Evolutionary conservation across 2,329 filamentous ascomycete genomes (phyloP), one percentile per base, ranked within the genome.

Genomic region (Fusarium begoniae): DNA sequence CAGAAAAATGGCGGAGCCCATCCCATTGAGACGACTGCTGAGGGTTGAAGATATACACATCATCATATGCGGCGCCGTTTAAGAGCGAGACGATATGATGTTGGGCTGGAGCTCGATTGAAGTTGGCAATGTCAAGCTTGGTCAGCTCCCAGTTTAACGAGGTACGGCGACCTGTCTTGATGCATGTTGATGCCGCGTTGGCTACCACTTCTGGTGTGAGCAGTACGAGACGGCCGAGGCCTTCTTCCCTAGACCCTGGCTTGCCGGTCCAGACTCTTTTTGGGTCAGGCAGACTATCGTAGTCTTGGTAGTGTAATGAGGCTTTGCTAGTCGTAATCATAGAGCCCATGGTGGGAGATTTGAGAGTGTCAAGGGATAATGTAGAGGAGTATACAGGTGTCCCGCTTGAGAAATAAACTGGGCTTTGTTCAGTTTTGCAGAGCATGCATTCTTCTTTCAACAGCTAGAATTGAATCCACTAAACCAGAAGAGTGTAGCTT

Each of bases 1-100:
- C 60, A 4, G 60, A 63, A 6, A 63, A 63, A 5, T 63, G 60
- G 30, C 60, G 60, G 15, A 63, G 60, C 5, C 60, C 60, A 3
- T 63, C 60, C 60, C 60, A 63, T 22, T 63, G 60, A 26, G 60
- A 63, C 5, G 60, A 63, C 17, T 63, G 60, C 20, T 63, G 60
- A 12, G 60, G 60, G 22, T 63, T 63, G 26, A 63, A 63, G 41
- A 59, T 59, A 6, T 63, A 63, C 2, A 63, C 60, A 35, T 63
- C 60, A 4, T 63, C 60, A 9, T 58, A 63, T 5, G 60, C 60
- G 7, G 54, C 60, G 12, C 60, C 60, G 6, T 63, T 35, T 0
- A 63, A 13, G 6, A 63, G 32, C 8, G 60, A 47, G 2, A 63
- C 54, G 17, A 63, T 63, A 2, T 63, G 41, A 22, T 63, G 60